phyloP scores from a whole-genome alignment of 1,139 yeast genomes.

The Sugiyamaella paludigena region DNA sequence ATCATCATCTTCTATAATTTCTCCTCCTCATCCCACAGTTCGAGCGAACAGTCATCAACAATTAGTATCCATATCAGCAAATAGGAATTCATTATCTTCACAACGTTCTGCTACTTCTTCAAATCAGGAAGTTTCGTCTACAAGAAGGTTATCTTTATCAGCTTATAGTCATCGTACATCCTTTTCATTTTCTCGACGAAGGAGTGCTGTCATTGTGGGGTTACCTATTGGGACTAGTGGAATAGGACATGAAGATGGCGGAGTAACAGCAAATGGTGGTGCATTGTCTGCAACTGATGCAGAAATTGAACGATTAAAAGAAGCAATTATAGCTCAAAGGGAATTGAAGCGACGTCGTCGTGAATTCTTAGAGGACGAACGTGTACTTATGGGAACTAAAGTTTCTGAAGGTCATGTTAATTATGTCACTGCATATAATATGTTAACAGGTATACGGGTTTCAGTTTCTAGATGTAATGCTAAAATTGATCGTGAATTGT shows the following conservation, averaged over 20 bases:
- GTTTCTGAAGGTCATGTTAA: conserved; percentile 92
- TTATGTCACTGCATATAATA: conserved; percentile 91
- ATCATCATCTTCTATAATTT: neutral
- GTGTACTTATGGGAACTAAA: conserved; percentile 72
- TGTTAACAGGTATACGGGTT: conserved; percentile 95
- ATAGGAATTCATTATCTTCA: conserved; percentile 20
- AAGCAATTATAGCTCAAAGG: conserved; percentile 41
- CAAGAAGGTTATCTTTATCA: conserved; percentile 15
- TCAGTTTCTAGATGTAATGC: conserved; percentile 87
- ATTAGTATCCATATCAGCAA: conserved; percentile 4
- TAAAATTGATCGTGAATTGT: conserved; percentile 73
- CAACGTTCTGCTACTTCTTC: conserved; percentile 18
- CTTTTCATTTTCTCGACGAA: conserved; percentile 28
- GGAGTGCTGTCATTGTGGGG: conserved; percentile 19
- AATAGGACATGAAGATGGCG: neutral
- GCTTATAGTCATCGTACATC: conserved; percentile 26
- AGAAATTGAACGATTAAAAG: conserved; percentile 32
- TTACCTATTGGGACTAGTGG: neutral
- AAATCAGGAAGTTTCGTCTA: conserved; percentile 8
- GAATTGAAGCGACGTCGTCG: conserved; percentile 43
- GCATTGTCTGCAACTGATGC: conserved; percentile 18
- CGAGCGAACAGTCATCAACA: conserved; percentile 8
- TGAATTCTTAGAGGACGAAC: conserved; percentile 55
- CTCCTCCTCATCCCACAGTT: conserved; percentile 15
- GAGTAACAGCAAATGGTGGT: conserved; percentile 5